A percentile compares a stretch with the other conserved stretches of the same genome.
Evolutionary conservation across 106 monocot species (phyloP).

Genomic region (Triglochin maritima): DNA sequence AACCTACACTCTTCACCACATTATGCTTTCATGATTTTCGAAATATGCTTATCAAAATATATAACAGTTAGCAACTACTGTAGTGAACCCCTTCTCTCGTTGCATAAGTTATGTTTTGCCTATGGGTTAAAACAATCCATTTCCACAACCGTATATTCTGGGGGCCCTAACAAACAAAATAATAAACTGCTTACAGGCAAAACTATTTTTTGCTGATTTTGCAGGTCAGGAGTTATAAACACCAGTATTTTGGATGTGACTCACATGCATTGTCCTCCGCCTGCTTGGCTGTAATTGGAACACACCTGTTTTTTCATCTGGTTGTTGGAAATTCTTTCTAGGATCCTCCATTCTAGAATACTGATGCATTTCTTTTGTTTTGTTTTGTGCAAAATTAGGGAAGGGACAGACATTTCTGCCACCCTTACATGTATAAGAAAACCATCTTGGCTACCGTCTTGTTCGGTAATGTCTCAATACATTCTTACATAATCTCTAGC

Average conservation of each 20-base stretch:
- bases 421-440: slow-evolving; percentile 24
- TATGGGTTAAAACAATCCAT: too few relatives aligned
- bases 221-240: slow-evolving; percentile 87
- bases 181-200: too few relatives aligned
- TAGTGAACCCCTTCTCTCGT: too few relatives aligned
- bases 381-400: slow-evolving; percentile 17
- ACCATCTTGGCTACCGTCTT: slow-evolving; percentile 70
- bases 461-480: slow-evolving; percentile 33
- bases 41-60: too few relatives aligned
- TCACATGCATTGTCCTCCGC: slow-evolving; percentile 89
- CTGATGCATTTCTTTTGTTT: not conserved
- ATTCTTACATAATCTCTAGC: not conserved
- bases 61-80: too few relatives aligned
- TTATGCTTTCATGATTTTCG: too few relatives aligned
- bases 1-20: too few relatives aligned
- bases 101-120: too few relatives aligned
- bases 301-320: not conserved
- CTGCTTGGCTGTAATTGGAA: slow-evolving; percentile 61
- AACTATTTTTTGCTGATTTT: not conserved
- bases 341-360: too few relatives aligned
- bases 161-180: too few relatives aligned
- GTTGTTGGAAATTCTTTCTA: not conserved
- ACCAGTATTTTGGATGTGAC: slow-evolving; percentile 41
- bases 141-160: too few relatives aligned
- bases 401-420: slow-evolving; percentile 17